These are phyloP conservation scores for Alliaria petiolata DNA, from an alignment of 345 rosid genomes.

Conservation along the genomic window DNA sequence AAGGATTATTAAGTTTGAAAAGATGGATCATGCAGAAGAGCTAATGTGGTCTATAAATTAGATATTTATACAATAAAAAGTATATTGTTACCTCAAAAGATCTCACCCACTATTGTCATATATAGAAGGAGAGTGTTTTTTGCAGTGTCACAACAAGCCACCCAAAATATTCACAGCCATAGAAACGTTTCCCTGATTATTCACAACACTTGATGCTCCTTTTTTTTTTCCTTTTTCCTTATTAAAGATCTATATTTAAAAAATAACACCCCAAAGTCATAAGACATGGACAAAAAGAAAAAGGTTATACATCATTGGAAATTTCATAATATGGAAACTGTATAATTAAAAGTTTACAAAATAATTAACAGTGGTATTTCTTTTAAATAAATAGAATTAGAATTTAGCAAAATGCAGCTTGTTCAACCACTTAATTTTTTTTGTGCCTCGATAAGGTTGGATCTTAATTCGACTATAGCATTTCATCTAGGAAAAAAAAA, in stretches of 20 bases:
- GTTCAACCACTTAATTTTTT: background rate
- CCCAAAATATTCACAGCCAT: constrained; percentile 3
- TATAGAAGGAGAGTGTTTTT: background rate
- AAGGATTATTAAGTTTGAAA: no score
- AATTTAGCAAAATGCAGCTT: background rate
- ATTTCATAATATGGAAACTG: background rate
- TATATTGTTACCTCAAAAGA: background rate
- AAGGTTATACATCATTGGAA: background rate
- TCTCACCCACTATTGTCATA: background rate
- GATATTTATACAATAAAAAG: background rate
- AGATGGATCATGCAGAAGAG: no score
- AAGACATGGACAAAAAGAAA: constrained; percentile 1
- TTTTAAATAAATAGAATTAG: background rate
- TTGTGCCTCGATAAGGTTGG: background rate
- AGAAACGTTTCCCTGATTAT: constrained; percentile 10
- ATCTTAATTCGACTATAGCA: background rate
- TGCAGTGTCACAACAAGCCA: constrained; percentile 10
- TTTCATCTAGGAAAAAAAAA: background rate
- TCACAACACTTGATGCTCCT: constrained; percentile 9
- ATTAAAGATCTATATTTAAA: background rate
- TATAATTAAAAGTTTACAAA: background rate
- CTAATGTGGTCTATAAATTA: background rate
- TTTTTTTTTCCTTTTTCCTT: background rate
- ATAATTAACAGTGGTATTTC: background rate
- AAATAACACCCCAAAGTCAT: constrained; percentile 7